phyloP scores from a whole-genome alignment of 2,329 filamentous ascomycete species.

The Trichoderma atroviride region DNA sequence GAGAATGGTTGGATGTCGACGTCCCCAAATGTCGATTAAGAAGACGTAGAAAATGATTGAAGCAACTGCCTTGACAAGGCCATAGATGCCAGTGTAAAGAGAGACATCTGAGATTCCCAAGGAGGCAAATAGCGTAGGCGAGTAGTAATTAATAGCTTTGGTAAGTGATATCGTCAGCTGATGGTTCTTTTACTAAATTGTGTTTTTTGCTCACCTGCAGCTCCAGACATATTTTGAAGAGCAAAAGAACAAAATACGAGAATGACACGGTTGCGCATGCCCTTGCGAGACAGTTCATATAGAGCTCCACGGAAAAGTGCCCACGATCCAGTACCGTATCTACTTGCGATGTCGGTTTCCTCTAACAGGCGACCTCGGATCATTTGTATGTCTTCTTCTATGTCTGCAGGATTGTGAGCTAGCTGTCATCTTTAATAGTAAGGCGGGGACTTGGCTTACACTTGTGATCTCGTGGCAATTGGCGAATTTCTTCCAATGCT shows the following conservation, averaged over 20 bases:
- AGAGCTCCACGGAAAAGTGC: conserved; percentile 29
- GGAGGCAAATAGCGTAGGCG: conserved; percentile 40
- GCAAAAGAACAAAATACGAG: conserved; percentile 45
- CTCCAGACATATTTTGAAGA: conserved; percentile 47
- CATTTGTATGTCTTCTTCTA: conserved; percentile 53
- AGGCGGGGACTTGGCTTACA: conserved; percentile 26
- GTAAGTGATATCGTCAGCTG: conserved; percentile 24
- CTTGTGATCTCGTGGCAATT: conserved; percentile 45
- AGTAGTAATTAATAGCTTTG: conserved; percentile 47
- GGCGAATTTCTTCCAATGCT: conserved; percentile 45
- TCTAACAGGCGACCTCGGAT: conserved; percentile 44
- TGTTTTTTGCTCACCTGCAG: conserved; percentile 31
- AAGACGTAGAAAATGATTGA: conserved; percentile 47
- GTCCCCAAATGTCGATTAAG: conserved; percentile 46
- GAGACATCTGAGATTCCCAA: conserved; percentile 50
- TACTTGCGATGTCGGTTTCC: conserved; percentile 38
- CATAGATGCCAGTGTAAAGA: conserved; percentile 56
- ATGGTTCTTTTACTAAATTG: background rate
- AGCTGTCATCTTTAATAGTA: background rate
- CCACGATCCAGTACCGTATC: conserved; percentile 39
- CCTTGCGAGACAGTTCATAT: conserved; percentile 41
- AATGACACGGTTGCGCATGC: conserved; percentile 46
- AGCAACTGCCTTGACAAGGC: conserved; percentile 47
- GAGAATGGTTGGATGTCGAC: conserved; percentile 48
- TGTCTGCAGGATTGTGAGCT: conserved; percentile 32